Base-by-base conservation (phyloP, 768 basidiomycete species). In the Pleurotus pulmonarius region DNA sequence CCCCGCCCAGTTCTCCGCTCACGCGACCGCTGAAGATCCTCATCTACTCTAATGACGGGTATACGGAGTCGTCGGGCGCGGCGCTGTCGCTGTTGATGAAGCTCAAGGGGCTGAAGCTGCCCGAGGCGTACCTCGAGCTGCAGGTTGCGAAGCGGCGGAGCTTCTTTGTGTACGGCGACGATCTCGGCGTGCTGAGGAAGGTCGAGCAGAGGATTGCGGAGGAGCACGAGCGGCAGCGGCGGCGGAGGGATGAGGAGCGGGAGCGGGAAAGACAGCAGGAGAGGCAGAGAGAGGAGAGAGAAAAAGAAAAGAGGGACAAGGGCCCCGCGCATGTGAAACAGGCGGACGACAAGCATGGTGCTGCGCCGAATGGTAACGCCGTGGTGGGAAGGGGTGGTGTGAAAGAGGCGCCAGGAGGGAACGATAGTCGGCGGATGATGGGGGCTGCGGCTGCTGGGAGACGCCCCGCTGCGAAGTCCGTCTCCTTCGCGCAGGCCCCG, bases 111-210 rank as follows among this genome's bases (percentile, higher is more conserved):
- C 71, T 89, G 37, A 71, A 76, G 48, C 80, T 97, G 6, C 92
- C 94, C 7, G 92, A 95, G 67, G 96, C 94, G 5, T 98, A 96
- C 73, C 76, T 98, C 29, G 87, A 93, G 67, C 80, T 98, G 60
- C 96, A 98, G 72, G 85, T 88, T 41, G 79, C 75, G 56, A 88
- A 88, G 67, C 76, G 81, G 52, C 73, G 96, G 51, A 89, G 86
- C 59, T 98, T 98, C 74, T 98, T 96, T 62, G 92, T 98, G 52
- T 97, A 97, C 70, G 84, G 85, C 56, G 75, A 75, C 48, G 96
- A 98, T 70, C 69, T 95, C 55, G 82, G 81, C 3, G 67, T 94
- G 25, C 72, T 97, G 63, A 76, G 82, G 60, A 77, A 83, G 43
- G 80, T 94, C 45, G 94, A 96, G 71, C 73, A 61, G 18, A 65